A percentile compares a stretch with the other conserved stretches of the same genome.
These are phyloP conservation scores for Solanum infundibuliforme DNA, from an alignment of 257 asterid genomes.

Conservation along the genomic window DNA sequence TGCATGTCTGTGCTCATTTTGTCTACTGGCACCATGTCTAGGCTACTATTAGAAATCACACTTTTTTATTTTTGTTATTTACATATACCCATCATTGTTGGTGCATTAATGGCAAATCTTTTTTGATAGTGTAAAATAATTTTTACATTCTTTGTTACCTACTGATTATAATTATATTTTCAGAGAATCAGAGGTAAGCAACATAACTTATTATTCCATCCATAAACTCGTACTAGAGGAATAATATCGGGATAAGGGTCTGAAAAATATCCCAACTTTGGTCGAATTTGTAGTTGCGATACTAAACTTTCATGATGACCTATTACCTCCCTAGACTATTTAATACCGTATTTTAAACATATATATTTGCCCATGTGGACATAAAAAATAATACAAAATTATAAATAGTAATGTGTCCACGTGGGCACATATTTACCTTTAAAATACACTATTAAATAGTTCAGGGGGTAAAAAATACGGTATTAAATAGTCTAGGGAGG, in stretches of 20 bases:
- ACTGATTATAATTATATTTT: background rate
- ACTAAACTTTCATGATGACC: no score
- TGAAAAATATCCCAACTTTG: no score
- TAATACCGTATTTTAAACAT: no score
- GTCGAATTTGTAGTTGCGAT: no score
- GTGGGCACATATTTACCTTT: no score
- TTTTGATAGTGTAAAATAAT: background rate
- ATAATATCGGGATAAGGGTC: background rate
- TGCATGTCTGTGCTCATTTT: slow-evolving; percentile 3
- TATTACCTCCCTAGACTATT: no score
- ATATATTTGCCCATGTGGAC: no score
- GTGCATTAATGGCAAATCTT: background rate
- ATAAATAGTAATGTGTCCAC: no score
- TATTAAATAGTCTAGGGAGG: no score
- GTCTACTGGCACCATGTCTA: slow-evolving; percentile 13
- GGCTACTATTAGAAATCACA: background rate
- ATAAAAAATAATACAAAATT: no score
- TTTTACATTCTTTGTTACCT: background rate
- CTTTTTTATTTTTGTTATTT: background rate
- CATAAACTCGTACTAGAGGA: background rate
- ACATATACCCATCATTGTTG: background rate
- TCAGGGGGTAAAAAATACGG: no score
- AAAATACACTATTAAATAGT: no score
- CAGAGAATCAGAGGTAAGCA: background rate
- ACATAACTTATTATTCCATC: background rate